Percentiles rank a stretch among this genome's conserved stretches.
phyloP scores from a whole-genome alignment of 2,329 filamentous ascomycete genomes.

The Nemania serpens region DNA sequence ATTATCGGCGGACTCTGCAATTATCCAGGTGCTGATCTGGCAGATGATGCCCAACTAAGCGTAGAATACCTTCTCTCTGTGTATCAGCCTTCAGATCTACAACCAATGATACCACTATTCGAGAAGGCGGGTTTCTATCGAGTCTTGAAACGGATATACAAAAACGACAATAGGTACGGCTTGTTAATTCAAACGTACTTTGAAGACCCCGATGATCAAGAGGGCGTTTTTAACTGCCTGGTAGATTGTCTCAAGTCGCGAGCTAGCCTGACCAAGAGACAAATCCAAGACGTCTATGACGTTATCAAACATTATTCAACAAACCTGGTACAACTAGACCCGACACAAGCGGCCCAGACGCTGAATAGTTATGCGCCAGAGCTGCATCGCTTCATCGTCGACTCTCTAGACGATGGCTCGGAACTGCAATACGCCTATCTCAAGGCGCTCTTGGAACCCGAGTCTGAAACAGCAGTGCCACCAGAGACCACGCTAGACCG shows the following conservation, averaged over 20 bases:
- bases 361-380: slow-evolving; percentile 65
- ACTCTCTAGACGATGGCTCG: slow-evolving; percentile 62
- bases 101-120: slow-evolving; percentile 76
- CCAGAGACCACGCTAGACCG: slow-evolving; percentile 50
- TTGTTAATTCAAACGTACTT: slow-evolving; percentile 82
- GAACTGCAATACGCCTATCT: slow-evolving; percentile 78
- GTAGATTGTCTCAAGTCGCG: slow-evolving; percentile 71
- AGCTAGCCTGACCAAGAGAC: slow-evolving; percentile 67
- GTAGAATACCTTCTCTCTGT: slow-evolving; percentile 92
- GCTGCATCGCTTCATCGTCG: slow-evolving; percentile 69
- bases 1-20: slow-evolving; percentile 83
- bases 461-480: slow-evolving; percentile 43
- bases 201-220: slow-evolving; percentile 78
- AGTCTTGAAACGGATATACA: slow-evolving; percentile 88
- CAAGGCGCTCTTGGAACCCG: slow-evolving; percentile 72
- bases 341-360: slow-evolving; percentile 66
- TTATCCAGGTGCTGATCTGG: slow-evolving; percentile 78
- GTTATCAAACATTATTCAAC: slow-evolving; percentile 69
- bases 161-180: slow-evolving; percentile 76
- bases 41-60: slow-evolving; percentile 95
- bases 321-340: slow-evolving; percentile 70
- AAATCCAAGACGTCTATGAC: slow-evolving; percentile 70
- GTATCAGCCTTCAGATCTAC: slow-evolving; percentile 85
- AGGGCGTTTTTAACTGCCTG: slow-evolving; percentile 79
- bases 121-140: slow-evolving; percentile 83